Evolutionary conservation across 2,329 filamentous ascomycete genomes (phyloP).

Genomic region (Pyrenophora tritici-repentis): DNA sequence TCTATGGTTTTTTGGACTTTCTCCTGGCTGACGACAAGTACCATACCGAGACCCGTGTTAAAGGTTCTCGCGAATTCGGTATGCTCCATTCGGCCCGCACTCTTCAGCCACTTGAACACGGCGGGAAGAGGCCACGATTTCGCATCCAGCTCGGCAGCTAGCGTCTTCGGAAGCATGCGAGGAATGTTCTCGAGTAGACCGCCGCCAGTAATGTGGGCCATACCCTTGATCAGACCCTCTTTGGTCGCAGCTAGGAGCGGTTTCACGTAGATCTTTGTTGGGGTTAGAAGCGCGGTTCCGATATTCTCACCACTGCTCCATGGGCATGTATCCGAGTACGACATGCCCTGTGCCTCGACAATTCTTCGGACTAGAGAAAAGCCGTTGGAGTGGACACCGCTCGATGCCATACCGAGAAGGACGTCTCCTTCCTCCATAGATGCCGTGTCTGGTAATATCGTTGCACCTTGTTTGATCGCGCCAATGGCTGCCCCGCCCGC

Average conservation of each 20-base stretch:
- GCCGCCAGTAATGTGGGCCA: constrained; percentile 96
- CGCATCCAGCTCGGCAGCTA: constrained; percentile 82
- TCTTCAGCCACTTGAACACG: constrained; percentile 87
- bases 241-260: constrained; percentile 69
- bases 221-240: constrained; percentile 76
- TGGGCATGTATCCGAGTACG: constrained; percentile 73
- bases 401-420: constrained; percentile 82
- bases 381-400: constrained; percentile 92
- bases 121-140: constrained; percentile 73
- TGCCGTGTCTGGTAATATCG: constrained; percentile 74
- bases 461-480: constrained; percentile 68
- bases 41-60: constrained; percentile 95
- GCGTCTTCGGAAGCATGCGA: constrained; percentile 79
- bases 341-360: constrained; percentile 71
- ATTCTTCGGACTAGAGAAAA: constrained; percentile 96
- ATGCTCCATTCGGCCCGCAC: constrained; percentile 69
- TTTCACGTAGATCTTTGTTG: constrained; percentile 93
- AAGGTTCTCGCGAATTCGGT: constrained; percentile 89
- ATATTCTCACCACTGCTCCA: constrained; percentile 70
- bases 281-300: constrained; percentile 80
- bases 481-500: constrained; percentile 89
- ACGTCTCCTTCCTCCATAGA: constrained; percentile 83
- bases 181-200: constrained; percentile 93
- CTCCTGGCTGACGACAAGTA: constrained; percentile 73
- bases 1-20: constrained; percentile 65